Percentiles rank a stretch among this genome's conserved stretches.
Conservation (phyloP, 768 basidiomycete genomes). For the Termitomyces sp. region DNA sequence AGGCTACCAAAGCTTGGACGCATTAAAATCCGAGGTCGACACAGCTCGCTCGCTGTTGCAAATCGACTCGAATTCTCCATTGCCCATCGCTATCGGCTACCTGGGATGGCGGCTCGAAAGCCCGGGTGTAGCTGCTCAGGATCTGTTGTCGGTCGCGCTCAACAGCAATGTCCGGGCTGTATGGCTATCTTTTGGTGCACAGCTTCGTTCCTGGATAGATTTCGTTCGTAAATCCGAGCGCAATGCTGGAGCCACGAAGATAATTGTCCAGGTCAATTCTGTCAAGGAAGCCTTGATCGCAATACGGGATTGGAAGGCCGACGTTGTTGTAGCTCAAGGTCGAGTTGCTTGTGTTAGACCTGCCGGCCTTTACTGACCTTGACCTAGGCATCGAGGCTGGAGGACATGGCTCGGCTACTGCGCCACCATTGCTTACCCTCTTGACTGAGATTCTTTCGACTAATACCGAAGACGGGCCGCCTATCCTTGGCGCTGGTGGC, state of each 20-base stretch:
- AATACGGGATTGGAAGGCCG: conserved; percentile 60
- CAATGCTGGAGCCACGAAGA: conserved; percentile 36
- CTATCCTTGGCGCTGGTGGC: conserved; percentile 73
- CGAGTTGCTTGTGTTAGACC: background rate
- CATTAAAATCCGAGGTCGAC: conserved; percentile 44
- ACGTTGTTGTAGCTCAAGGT: conserved; percentile 81
- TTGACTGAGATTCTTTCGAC: conserved; percentile 48
- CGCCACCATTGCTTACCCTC: conserved; percentile 57
- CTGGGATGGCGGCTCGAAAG: conserved; percentile 68
- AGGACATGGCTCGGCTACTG: conserved; percentile 60
- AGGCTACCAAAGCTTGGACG: conserved; percentile 45
- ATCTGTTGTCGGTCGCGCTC: conserved; percentile 44
- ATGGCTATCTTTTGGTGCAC: conserved; percentile 70
- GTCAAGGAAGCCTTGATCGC: conserved; percentile 56
- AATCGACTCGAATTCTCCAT: conserved; percentile 25
- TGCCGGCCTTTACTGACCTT: conserved; percentile 3
- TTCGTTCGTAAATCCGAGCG: conserved; percentile 52
- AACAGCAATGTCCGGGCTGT: conserved; percentile 55
- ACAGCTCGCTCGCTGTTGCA: conserved; percentile 43
- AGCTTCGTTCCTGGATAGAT: conserved; percentile 55
- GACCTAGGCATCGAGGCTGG: conserved; percentile 70
- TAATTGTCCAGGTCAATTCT: conserved; percentile 65
- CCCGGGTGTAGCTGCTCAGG: conserved; percentile 28
- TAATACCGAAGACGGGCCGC: conserved; percentile 36
- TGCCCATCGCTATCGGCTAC: conserved; percentile 72